Evolutionary conservation across 768 basidiomycete species (phyloP), one percentile per base, ranked within the genome.

Genomic region (Hericium erinaceus): DNA sequence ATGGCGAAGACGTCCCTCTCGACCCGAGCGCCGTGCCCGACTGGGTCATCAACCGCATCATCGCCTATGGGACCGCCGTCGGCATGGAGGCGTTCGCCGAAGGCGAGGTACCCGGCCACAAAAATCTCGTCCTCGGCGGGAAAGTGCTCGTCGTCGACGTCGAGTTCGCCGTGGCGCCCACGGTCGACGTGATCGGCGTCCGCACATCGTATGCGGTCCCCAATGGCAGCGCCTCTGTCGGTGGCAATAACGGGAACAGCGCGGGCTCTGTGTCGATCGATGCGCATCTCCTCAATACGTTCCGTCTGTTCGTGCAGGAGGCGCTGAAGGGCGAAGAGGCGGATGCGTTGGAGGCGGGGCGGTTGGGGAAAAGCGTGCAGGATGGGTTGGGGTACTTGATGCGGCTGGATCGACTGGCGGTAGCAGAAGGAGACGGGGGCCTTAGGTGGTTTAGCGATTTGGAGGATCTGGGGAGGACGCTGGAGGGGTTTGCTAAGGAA

Each of bases 121-220:
- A 78, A 41, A 83, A 78, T 0, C 71, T 89, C 40, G 77, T 85
- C 18, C 77, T 90, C 39, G 89, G 83, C 3, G 89, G 89, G 2
- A 89, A 89, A 67, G 82, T 89, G n/a, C 72, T 92, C 10, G 88
- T 91, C 38, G 71, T 91, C 55, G 89, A 92, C 66, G 76, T 90
- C 58, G 84, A 88, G 62, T 79, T 92, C 60, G 65, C 73, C 13
- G 68, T 84, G 15, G 65, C 66, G 18, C 76, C 80, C 4, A 67
- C 59, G 12, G 28, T 51, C 22, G 49, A 51, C 28, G 49, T 51
- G 18, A 16, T 26, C 15, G 49, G 49, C 22, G 49, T 51, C 11
- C 49, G 49, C 24, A 51, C 49, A 1, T 51, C 49, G 18, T 51
- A 51, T 16, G 49, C 49, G 11, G 49, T 51, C 28, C 49, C 24